Percentiles rank a stretch among this genome's conserved stretches.
These are phyloP conservation scores for Domatiomyces catenatus DNA, from an alignment of 2,329 filamentous ascomycete species.

Conservation along the genomic window DNA sequence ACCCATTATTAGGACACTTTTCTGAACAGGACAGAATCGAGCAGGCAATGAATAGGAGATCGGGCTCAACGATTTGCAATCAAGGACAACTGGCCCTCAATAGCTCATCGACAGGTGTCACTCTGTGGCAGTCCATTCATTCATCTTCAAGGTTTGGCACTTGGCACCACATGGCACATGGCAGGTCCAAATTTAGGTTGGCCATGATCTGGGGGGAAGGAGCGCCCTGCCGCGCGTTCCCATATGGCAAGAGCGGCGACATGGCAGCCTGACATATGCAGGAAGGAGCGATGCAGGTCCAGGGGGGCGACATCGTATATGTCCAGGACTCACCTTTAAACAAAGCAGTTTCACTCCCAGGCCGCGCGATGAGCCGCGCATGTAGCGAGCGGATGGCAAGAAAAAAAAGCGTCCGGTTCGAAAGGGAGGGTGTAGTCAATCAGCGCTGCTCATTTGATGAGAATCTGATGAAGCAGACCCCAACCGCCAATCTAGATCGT, in stretches of 20 bases:
- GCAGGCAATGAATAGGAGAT: not conserved
- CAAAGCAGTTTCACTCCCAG: not conserved
- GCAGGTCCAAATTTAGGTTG: not conserved
- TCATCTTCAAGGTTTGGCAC: not conserved
- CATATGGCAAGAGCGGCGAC: not conserved
- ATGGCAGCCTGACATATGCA: not conserved
- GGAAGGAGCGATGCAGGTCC: not conserved
- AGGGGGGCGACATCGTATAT: not conserved
- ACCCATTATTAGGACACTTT: conserved; percentile 5
- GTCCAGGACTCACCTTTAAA: not conserved
- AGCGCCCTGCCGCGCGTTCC: not conserved
- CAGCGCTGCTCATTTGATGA: not conserved
- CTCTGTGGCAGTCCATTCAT: not conserved
- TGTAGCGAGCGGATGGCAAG: not conserved
- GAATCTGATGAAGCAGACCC: not conserved
- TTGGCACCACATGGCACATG: not conserved
- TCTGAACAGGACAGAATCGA: not conserved
- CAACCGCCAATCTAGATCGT: not conserved
- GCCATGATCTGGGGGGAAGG: not conserved
- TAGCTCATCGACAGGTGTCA: too few relatives aligned
- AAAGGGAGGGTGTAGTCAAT: not conserved
- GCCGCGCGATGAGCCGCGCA: not conserved
- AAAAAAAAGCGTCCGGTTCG: not conserved
- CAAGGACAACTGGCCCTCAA: not conserved
- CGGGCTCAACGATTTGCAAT: not conserved